Base-by-base conservation (phyloP, 495 filamentous ascomycete genomes). In the Penicillium tannophilum region DNA sequence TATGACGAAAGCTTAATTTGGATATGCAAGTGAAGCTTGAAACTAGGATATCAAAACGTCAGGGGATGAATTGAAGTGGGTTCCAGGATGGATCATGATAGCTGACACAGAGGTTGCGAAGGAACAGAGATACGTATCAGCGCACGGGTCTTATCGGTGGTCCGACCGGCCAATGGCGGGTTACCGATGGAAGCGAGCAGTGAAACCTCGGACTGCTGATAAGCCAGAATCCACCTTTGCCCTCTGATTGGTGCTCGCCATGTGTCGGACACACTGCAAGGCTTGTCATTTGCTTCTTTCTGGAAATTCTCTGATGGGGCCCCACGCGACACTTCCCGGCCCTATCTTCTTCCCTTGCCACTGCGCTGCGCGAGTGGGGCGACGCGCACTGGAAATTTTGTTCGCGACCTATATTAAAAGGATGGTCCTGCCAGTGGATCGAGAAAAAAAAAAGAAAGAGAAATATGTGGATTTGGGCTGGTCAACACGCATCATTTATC, bases 231-330 rank as follows among this genome's bases (percentile, higher is more conserved):
- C 50, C 42, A 45, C 42, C 10, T 16, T 23, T n/a, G 7, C 12
- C 47, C 31, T 5, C 31, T 39, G 10, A 52, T 50, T 50, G 60
- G 51, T 9, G 33, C 4, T 36, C 28, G 1, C 14, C 4, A 12
- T 6, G 4, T 14, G 31, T 11, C 33, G 24, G 46, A 19, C 43
- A 58, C 36, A n/a, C 8, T 28, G 1, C 20, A 51, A 54, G 51
- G 64, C 64, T 69, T 62, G 61, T 64, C 56, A 60, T 67, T 69
- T 67, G 64, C 52, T 66, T 64, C 49, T 44, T 66, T 64, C 53
- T 59, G 56, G 61, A 60, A 62, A 52, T 57, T 55, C 47, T 55
- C 43, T 44, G 36, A 16, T 30, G 26, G 46, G 47, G 51, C 35
- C 33, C 54, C 65, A 65, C 65, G 59, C 65, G 59, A 63, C 56